Base-by-base conservation (phyloP, 2,329 filamentous ascomycete species). In the Cercospora zeina region DNA sequence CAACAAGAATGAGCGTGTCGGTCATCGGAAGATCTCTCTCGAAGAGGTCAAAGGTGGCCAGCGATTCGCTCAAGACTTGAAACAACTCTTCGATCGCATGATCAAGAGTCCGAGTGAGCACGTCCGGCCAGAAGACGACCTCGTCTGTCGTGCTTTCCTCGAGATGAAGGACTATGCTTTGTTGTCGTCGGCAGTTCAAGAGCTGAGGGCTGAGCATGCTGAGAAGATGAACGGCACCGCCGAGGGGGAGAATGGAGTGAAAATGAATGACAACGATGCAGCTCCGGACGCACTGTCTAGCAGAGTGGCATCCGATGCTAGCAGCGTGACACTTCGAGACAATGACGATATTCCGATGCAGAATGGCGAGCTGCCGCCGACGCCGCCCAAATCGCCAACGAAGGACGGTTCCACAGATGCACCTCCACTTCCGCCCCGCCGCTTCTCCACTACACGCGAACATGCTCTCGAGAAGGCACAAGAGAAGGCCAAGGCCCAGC, bases 1-100 rank as follows among this genome's bases (percentile, higher is more conserved):
- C 27, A 80, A 95, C 45, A 79, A 81, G 54, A 78, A 80, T 30
- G 91, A 93, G 67, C 84, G 86, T 34, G 89, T 96, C 39, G 91
- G 91, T n/a, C 88, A 89, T 34, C 77, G 89, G 77, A 81, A 85
- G 75, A 78, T 93, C 8, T 69, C 69, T 1, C 58, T 56, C 21
- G 65, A 70, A 19, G 74, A 75, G 60, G 73, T 76, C 54, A 69
- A 71, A 36, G 72, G 72, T 3, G 73, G 73, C 5, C 73, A 75
- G 58, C 67, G 69, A 21, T 75, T 76, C 55, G 73, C 73, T 1
- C 68, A 71, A 24, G 72, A 75, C 51, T 65, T 76, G 19, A 69
- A 69, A 51, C 61, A 72, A 30, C 66, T 76, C 1, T 76, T 76
- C 61, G 67, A 75, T 57, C 69, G 70, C 42, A 76, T 76, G 74